Evolutionary conservation across 192 early-diverging fungal species (phyloP).

Genomic region (Chytriomyces confervae): DNA sequence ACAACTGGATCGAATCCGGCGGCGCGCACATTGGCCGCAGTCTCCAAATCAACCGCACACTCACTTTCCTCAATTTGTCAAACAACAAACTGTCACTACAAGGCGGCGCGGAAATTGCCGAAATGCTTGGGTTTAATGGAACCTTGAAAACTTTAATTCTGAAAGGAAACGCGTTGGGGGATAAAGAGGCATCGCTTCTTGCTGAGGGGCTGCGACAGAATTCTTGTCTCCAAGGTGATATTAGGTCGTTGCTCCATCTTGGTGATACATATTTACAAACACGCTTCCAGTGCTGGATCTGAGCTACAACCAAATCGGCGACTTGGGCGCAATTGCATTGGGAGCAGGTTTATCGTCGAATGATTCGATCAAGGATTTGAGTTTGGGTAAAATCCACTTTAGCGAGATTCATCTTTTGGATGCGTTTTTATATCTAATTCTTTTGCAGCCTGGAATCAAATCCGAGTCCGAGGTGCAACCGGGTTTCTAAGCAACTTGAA

Average conservation of each 20-base stretch:
- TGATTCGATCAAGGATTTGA: conserved; percentile 54
- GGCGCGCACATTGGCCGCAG: conserved; percentile 46
- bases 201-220: conserved; percentile 57
- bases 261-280: not conserved
- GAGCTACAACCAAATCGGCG: conserved; percentile 59
- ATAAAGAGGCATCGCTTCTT: conserved; percentile 53
- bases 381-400: conserved; percentile 40
- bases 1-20: conserved; percentile 55
- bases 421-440: not conserved
- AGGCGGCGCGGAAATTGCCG: conserved; percentile 46
- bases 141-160: conserved; percentile 53
- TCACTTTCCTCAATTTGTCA: conserved; percentile 46
- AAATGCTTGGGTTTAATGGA: conserved; percentile 56
- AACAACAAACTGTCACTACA: conserved; percentile 49
- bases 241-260: not conserved
- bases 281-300: conserved; percentile 48
- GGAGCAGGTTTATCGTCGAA: conserved; percentile 51
- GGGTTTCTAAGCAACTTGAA: conserved; percentile 52
- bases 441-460: conserved; percentile 51
- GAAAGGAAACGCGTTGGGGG: conserved; percentile 52
- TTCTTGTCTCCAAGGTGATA: conserved; percentile 47
- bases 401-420: not conserved
- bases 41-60: conserved; percentile 49
- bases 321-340: conserved; percentile 57
- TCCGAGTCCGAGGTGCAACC: conserved; percentile 47